Conservation (phyloP, 106 monocot species). For the Alisma plantagoaquatica region DNA sequence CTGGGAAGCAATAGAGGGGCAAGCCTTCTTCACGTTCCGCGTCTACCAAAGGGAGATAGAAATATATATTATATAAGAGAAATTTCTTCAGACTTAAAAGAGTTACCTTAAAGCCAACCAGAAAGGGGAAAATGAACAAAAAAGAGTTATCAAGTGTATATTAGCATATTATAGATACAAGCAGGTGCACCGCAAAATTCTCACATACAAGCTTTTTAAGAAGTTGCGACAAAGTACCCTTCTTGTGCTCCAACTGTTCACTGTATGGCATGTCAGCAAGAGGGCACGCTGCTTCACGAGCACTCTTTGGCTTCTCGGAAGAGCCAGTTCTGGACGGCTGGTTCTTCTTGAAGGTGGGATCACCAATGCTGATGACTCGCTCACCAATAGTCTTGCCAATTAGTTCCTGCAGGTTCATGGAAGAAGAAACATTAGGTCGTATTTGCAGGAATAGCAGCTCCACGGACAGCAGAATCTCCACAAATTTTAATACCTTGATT, state of each 20-base stretch:
- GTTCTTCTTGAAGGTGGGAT: slow-evolving; percentile 29
- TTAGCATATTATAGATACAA: not conserved
- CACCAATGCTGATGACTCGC: slow-evolving; percentile 61
- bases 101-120: no score
- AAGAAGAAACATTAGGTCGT: no score
- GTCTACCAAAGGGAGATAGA: slow-evolving; percentile 37
- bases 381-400: slow-evolving; percentile 37
- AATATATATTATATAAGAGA: not conserved
- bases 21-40: slow-evolving; percentile 85
- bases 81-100: no score
- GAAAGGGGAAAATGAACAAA: no score
- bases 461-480: no score
- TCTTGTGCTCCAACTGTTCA: slow-evolving; percentile 88
- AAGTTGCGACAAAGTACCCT: slow-evolving; percentile 42
- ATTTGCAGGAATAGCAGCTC: no score
- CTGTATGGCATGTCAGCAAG: slow-evolving; percentile 72
- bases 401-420: slow-evolving; percentile 44
- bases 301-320: slow-evolving; percentile 41
- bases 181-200: not conserved
- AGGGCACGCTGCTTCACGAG: slow-evolving; percentile 65
- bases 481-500: slow-evolving; percentile 62
- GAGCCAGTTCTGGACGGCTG: slow-evolving; percentile 19
- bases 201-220: slow-evolving; percentile 74
- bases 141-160: no score
- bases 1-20: slow-evolving; percentile 56